These are phyloP conservation scores for Ramaria sp. DNA, from an alignment of 768 basidiomycete genomes.

Conservation along the genomic window DNA sequence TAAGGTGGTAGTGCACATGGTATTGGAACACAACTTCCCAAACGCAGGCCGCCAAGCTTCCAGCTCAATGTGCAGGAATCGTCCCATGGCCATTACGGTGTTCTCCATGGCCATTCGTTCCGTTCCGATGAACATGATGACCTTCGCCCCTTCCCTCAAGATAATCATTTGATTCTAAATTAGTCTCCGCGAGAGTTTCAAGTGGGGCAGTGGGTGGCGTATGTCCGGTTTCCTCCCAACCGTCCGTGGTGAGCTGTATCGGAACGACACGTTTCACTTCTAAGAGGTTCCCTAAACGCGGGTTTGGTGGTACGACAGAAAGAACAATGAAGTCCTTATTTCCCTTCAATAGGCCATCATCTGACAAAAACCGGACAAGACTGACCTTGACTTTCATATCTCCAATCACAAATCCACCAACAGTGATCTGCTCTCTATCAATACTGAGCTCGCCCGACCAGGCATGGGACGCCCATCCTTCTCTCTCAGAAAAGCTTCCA, in stretches of 20 bases:
- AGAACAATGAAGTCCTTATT: constrained; percentile 56
- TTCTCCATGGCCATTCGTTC: not conserved
- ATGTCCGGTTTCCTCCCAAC: constrained; percentile 23
- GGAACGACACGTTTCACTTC: constrained; percentile 57
- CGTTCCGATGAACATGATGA: not conserved
- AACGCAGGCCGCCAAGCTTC: too few relatives aligned
- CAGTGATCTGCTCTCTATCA: constrained; percentile 35
- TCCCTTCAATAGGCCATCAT: not conserved
- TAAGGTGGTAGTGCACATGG: too few relatives aligned
- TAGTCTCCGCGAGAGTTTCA: not conserved
- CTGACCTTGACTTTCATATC: constrained; percentile 55
- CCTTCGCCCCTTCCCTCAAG: not conserved
- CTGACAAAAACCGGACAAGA: not conserved
- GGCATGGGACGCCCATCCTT: constrained; percentile 17
- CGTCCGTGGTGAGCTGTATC: constrained; percentile 53
- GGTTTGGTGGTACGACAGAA: constrained; percentile 48
- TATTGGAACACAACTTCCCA: too few relatives aligned
- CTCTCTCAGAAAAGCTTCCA: not conserved
- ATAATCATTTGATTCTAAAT: not conserved
- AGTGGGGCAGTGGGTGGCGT: too few relatives aligned
- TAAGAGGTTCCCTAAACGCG: constrained; percentile 40
- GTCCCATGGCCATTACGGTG: not conserved
- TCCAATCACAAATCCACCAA: constrained; percentile 55
- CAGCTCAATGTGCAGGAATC: not conserved
- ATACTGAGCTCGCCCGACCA: constrained; percentile 57